Evolutionary conservation across 257 asterid genomes (phyloP).

Genomic region (Verbascum thapsus): DNA sequence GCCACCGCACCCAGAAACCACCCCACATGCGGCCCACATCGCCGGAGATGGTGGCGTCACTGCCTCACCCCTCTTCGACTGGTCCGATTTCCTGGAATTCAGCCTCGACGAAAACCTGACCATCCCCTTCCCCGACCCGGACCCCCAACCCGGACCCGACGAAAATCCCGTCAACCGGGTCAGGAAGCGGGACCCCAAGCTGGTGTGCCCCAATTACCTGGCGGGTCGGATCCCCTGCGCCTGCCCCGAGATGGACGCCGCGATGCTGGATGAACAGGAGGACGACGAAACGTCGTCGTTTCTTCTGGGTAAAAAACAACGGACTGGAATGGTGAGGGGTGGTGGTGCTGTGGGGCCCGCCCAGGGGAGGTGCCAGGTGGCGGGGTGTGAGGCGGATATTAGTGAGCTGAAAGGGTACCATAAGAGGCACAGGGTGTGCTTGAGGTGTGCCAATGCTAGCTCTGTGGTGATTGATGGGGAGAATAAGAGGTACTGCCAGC

Average conservation of each 20-base stretch:
- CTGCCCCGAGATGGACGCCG: conserved; percentile 60
- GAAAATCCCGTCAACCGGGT: conserved; percentile 25
- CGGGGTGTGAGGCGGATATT: conserved; percentile 85
- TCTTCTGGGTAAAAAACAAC: conserved; percentile 69
- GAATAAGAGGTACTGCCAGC: conserved; percentile 90
- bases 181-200: conserved; percentile 85
- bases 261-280: conserved; percentile 59
- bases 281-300: conserved; percentile 48
- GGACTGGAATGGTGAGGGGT: conserved; percentile 55
- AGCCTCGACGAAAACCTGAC: conserved; percentile 31
- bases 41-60: conserved; percentile 27
- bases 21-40: no score
- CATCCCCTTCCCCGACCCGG: conserved; percentile 12
- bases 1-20: conserved; percentile 7
- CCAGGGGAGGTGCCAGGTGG: conserved; percentile 77
- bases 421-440: conserved; percentile 80
- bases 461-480: conserved; percentile 75
- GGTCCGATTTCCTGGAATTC: conserved; percentile 49
- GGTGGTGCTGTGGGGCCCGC: conserved; percentile 45
- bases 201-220: conserved; percentile 78
- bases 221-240: conserved; percentile 92
- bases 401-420: conserved; percentile 96
- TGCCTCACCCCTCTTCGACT: conserved; percentile 35
- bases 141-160: conserved; percentile 16
- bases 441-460: conserved; percentile 77